phyloP scores from a whole-genome alignment of 148 eudicot genomes.

The Mesembryanthemum crystallinum region DNA sequence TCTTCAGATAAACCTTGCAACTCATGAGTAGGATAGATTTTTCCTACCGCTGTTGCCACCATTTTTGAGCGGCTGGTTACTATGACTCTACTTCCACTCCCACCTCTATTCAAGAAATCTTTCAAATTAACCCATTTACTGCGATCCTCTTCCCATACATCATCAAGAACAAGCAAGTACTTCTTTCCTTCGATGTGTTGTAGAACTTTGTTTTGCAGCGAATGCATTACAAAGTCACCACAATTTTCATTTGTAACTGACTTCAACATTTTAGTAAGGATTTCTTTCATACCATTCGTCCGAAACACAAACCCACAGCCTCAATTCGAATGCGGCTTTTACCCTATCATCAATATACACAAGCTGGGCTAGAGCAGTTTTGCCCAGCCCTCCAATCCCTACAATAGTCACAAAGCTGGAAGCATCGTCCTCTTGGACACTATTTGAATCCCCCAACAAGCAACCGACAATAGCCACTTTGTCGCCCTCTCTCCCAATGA shows the following conservation, averaged over 20 bases:
- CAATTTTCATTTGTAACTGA: background rate
- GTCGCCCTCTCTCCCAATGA: background rate
- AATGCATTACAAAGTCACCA: background rate
- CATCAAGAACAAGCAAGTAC: slow-evolving; percentile 11
- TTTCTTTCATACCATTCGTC: background rate
- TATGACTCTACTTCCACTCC: background rate
- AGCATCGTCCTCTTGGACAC: background rate
- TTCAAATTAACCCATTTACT: background rate
- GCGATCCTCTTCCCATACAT: background rate
- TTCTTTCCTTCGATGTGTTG: background rate
- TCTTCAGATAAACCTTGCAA: background rate
- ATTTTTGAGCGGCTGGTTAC: background rate
- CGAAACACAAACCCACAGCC: background rate
- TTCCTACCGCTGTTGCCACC: background rate
- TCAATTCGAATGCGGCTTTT: background rate
- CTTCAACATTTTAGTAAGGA: background rate
- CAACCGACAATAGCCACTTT: background rate
- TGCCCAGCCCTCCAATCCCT: background rate
- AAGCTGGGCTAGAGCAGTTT: background rate
- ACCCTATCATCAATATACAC: background rate
- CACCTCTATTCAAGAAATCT: background rate
- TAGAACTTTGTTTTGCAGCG: background rate
- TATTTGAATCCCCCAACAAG: background rate
- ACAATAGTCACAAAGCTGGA: background rate
- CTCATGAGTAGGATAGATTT: background rate